phyloP scores from a whole-genome alignment of 2,329 filamentous ascomycete species.

The Calonectria montana region DNA sequence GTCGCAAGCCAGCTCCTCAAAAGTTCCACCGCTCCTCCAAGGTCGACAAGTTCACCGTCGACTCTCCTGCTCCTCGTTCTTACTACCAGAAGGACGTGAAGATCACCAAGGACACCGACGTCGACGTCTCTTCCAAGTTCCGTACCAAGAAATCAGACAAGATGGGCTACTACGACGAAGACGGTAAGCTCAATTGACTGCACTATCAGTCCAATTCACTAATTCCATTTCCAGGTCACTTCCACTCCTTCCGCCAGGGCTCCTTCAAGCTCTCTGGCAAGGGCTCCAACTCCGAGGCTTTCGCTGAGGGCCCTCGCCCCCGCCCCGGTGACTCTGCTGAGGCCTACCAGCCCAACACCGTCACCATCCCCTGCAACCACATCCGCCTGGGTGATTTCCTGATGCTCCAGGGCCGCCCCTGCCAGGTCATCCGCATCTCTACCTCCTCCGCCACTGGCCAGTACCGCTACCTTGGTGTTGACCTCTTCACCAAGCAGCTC shows the following conservation, averaged over 20 bases:
- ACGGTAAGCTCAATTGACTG: constrained; percentile 56
- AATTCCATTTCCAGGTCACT: constrained; percentile 58
- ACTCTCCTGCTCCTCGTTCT: constrained; percentile 54
- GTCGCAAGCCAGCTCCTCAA: constrained; percentile 12
- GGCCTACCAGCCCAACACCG: constrained; percentile 76
- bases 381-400: constrained; percentile 98
- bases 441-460: constrained; percentile 97
- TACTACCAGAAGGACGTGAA: constrained; percentile 65
- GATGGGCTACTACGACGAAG: constrained; percentile 75
- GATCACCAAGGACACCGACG: constrained; percentile 75
- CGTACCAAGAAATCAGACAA: constrained; percentile 60
- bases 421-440: constrained; percentile 99
- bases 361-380: constrained; percentile 99
- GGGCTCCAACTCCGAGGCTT: constrained; percentile 60
- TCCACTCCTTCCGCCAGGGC: constrained; percentile 69
- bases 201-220: neutral
- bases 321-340: constrained; percentile 44
- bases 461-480: constrained; percentile 99
- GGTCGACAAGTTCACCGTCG: constrained; percentile 44
- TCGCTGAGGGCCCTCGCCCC: constrained; percentile 45
- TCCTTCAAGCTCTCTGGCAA: constrained; percentile 69
- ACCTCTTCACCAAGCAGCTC: constrained; percentile 99
- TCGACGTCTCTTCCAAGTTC: constrained; percentile 65
- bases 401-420: constrained; percentile 98
- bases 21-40: constrained; percentile 31